Evolutionary conservation across 2,329 filamentous ascomycete genomes (phyloP).

Genomic region (Coccinonectria pachysandricola): DNA sequence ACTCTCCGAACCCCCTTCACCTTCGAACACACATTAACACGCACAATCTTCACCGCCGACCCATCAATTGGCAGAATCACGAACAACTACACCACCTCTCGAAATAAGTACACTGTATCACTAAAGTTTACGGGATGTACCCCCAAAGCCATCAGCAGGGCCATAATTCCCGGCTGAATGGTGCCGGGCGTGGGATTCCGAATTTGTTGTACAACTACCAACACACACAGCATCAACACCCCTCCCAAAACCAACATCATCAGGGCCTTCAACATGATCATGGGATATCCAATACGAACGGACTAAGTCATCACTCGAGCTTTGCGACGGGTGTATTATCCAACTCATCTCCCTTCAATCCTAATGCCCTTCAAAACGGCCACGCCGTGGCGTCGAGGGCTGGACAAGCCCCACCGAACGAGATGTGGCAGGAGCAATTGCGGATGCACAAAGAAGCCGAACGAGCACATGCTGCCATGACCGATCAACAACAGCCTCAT

Average conservation of each 20-base stretch:
- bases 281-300: constrained; percentile 41
- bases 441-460: constrained; percentile 69
- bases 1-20: constrained; percentile 6
- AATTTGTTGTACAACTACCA: constrained; percentile 62
- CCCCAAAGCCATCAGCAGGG: constrained; percentile 61
- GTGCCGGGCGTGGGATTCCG: constrained; percentile 44
- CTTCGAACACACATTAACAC: constrained; percentile 4
- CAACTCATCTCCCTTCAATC: constrained; percentile 51
- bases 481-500: constrained; percentile 52
- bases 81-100: constrained; percentile 10
- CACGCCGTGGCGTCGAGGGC: constrained; percentile 38
- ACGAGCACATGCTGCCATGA: constrained; percentile 62
- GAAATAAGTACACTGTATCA: constrained; percentile 8
- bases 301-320: constrained; percentile 34
- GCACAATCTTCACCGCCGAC: no score
- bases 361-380: constrained; percentile 46
- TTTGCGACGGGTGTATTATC: constrained; percentile 40
- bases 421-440: constrained; percentile 84
- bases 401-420: constrained; percentile 43
- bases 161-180: constrained; percentile 66
- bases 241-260: constrained; percentile 55
- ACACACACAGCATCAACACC: constrained; percentile 51
- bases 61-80: no score
- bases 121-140: constrained; percentile 50
- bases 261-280: constrained; percentile 51